These are phyloP conservation scores for Penicillium turbatum DNA, from an alignment of 495 filamentous ascomycete genomes.

Conservation along the genomic window DNA sequence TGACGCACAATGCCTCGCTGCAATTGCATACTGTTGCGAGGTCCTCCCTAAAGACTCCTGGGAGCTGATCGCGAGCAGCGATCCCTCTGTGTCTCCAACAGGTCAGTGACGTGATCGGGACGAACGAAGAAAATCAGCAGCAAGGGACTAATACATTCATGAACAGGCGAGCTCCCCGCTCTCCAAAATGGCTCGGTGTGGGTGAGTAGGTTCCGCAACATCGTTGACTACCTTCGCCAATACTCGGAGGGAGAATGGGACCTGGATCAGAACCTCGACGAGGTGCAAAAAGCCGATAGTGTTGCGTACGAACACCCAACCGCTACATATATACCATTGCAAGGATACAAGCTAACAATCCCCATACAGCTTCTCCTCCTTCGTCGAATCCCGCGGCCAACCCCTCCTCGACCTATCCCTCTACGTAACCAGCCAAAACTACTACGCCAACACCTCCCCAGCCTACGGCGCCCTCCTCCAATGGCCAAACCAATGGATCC, in stretches of 20 bases:
- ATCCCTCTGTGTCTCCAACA: conserved; percentile 68
- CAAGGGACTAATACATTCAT: conserved; percentile 4
- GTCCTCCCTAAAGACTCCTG: conserved; percentile 58
- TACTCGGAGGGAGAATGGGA: conserved; percentile 50
- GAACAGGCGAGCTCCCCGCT: conserved; percentile 67
- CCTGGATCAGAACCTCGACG: conserved; percentile 48
- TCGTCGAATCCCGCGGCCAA: conserved; percentile 58
- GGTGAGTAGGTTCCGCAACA: conserved; percentile 68
- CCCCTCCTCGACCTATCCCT: conserved; percentile 74
- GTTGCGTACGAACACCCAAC: conserved; percentile 43
- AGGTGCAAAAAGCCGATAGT: conserved; percentile 47
- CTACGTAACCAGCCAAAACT: conserved; percentile 86
- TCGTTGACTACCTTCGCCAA: conserved; percentile 63
- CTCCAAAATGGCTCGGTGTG: conserved; percentile 60
- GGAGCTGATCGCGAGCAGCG: conserved; percentile 71
- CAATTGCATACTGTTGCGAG: conserved; percentile 65
- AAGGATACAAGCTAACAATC: not conserved
- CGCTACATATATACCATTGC: too few species aligned
- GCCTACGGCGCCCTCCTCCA: conserved; percentile 71
- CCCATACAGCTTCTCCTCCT: conserved; percentile 50
- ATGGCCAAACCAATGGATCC: conserved; percentile 78
- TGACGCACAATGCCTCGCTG: conserved; percentile 79
- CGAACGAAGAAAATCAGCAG: not conserved
- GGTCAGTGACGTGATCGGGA: conserved; percentile 51
- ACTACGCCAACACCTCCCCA: conserved; percentile 64